These are phyloP conservation scores for Yamadazyma spencermartinsiae DNA, from an alignment of 1,139 yeast species.

Conservation along the genomic window DNA sequence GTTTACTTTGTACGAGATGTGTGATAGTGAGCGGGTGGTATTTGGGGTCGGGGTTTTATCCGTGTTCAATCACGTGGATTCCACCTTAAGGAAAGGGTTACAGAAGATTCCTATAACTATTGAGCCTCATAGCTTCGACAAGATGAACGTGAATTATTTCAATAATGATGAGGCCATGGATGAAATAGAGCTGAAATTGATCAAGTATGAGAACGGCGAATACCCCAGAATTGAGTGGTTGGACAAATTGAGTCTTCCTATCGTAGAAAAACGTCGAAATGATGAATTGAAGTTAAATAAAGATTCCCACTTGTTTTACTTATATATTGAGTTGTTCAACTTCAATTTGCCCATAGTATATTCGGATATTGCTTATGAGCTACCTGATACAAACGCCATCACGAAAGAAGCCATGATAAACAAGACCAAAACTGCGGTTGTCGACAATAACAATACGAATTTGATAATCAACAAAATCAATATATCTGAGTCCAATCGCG, in stretches of 20 bases:
- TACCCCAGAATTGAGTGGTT: slow-evolving; percentile 69
- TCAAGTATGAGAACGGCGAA: slow-evolving; percentile 70
- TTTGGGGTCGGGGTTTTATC: slow-evolving; percentile 64
- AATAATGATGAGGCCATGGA: slow-evolving; percentile 23
- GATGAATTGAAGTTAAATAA: slow-evolving; percentile 36
- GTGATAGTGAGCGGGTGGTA: slow-evolving; percentile 46
- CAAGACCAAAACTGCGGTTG: slow-evolving; percentile 6
- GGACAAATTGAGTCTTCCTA: slow-evolving; percentile 64
- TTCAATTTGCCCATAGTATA: slow-evolving; percentile 83
- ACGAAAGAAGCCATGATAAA: slow-evolving; percentile 8
- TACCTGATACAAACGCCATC: slow-evolving; percentile 16
- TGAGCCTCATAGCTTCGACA: slow-evolving; percentile 2
- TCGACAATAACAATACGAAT: slow-evolving; percentile 21
- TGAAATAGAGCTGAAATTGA: slow-evolving; percentile 54
- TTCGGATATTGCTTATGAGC: slow-evolving; percentile 50
- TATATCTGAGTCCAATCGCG: slow-evolving; percentile 27
- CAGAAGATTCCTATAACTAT: slow-evolving; percentile 34
- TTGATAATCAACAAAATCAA: slow-evolving; percentile 38
- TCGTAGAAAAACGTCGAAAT: slow-evolving; percentile 29
- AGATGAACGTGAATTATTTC: slow-evolving; percentile 22
- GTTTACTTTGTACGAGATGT: slow-evolving; percentile 67
- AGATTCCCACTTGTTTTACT: slow-evolving; percentile 33
- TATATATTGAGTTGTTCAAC: slow-evolving; percentile 70
- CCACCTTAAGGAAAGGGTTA: slow-evolving; percentile 37
- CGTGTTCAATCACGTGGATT: slow-evolving; percentile 50